A percentile compares a stretch with the other conserved stretches of the same genome.
phyloP scores from a whole-genome alignment of 1,284 basidiomycete genomes.

The Ceratobasidium sp. region DNA sequence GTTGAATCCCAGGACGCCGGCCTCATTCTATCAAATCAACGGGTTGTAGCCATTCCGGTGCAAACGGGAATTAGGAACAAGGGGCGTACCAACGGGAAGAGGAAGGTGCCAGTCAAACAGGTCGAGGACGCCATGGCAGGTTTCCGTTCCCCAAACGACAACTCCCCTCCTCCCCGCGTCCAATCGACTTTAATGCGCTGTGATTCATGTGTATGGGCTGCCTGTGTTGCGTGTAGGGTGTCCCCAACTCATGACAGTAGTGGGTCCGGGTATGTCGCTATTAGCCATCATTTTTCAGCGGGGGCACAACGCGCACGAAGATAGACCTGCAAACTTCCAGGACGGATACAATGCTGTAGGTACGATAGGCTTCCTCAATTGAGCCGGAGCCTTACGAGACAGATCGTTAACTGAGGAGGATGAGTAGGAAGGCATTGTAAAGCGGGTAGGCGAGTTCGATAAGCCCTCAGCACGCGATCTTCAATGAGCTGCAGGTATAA shows the following conservation, averaged over 20 bases:
- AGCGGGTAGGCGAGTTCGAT: conserved; percentile 75
- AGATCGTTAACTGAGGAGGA: conserved; percentile 63
- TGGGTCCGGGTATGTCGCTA: conserved; percentile 68
- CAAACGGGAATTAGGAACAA: not conserved
- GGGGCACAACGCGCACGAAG: too few species aligned
- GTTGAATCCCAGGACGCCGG: conserved; percentile 67
- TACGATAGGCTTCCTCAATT: conserved; percentile 62
- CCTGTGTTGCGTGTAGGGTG: conserved; percentile 45
- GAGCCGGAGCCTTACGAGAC: conserved; percentile 56
- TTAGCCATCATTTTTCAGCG: not conserved
- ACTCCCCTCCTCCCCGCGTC: conserved; percentile 57
- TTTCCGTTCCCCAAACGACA: conserved; percentile 65
- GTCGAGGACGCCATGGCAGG: conserved; percentile 67
- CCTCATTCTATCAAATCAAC: conserved; percentile 53
- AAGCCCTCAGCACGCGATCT: conserved; percentile 54
- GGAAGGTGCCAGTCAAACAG: conserved; percentile 67
- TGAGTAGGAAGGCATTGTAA: conserved; percentile 67
- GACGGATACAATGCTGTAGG: conserved; percentile 66
- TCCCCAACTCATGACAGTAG: conserved; percentile 65
- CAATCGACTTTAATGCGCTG: conserved; percentile 66
- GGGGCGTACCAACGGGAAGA: conserved; percentile 64
- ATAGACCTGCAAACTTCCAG: conserved; percentile 49
- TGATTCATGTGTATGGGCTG: too few species aligned
- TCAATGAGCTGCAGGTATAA: conserved; percentile 15
- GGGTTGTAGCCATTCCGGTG: not conserved